Conservation (phyloP, 202 grass and related monocot species). For the Musa balbisiana region DNA sequence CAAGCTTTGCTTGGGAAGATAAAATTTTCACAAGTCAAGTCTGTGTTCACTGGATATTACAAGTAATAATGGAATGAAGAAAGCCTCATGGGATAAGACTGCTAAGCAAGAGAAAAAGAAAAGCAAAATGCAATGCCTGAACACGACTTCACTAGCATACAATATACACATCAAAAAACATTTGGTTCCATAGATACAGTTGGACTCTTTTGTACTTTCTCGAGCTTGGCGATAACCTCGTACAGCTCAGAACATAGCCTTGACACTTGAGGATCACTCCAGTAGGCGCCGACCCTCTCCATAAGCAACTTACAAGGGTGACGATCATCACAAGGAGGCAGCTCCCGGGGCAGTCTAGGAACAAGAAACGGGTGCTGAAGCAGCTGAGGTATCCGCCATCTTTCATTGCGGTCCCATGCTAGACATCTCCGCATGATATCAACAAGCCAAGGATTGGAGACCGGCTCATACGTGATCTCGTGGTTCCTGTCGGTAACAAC, state of each 20-base stretch:
- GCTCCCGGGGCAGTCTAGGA: constrained; percentile 40
- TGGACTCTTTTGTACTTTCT: constrained; percentile 27
- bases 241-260: constrained; percentile 32
- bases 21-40: no score
- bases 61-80: no score
- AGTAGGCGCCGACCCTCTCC: constrained; percentile 40
- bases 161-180: not conserved
- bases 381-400: constrained; percentile 78
- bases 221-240: constrained; percentile 35
- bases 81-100: no score
- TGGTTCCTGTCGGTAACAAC: constrained; percentile 71
- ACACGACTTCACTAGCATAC: not conserved
- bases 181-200: constrained; percentile 1
- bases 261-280: constrained; percentile 41
- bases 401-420: constrained; percentile 69
- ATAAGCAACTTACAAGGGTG: constrained; percentile 31
- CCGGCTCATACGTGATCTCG: constrained; percentile 50
- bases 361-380: constrained; percentile 78
- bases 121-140: no score
- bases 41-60: no score
- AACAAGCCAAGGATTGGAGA: constrained; percentile 78
- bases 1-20: no score
- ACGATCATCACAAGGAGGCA: constrained; percentile 19
- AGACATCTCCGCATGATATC: constrained; percentile 78
- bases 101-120: not conserved